phyloP scores from a whole-genome alignment of 1,284 basidiomycete species.

The Cryptococcus sp. region DNA sequence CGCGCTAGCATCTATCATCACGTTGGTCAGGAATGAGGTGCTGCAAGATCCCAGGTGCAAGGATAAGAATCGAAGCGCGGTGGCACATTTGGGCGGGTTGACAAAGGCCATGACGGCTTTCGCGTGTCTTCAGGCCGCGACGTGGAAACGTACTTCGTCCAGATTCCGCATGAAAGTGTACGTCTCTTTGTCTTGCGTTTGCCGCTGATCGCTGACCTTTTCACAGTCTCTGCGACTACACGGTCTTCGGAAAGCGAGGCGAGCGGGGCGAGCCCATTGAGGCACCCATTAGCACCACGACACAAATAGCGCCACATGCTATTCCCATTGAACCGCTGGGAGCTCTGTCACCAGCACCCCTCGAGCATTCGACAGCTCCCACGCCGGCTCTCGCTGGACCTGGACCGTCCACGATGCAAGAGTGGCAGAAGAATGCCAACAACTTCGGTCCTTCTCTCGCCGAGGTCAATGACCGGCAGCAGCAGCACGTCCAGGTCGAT shows the following conservation, averaged over 20 bases:
- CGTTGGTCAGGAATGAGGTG: slow-evolving; percentile 56
- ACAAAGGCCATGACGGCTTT: slow-evolving; percentile 60
- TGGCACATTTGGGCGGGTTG: slow-evolving; percentile 51
- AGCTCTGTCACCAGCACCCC: background rate
- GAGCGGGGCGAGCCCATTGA: slow-evolving; percentile 17
- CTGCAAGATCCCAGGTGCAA: slow-evolving; percentile 50
- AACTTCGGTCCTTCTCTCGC: background rate
- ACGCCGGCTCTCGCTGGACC: slow-evolving; percentile 9
- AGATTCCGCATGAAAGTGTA: slow-evolving; percentile 53
- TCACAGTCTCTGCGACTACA: slow-evolving; percentile 55
- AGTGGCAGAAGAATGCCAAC: background rate
- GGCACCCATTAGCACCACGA: slow-evolving; percentile 10
- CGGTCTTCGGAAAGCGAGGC: slow-evolving; percentile 51
- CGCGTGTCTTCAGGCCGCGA: slow-evolving; percentile 57
- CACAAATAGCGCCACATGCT: background rate
- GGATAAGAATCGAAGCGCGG: slow-evolving; percentile 32
- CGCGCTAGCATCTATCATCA: slow-evolving; percentile 57
- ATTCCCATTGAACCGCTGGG: slow-evolving; percentile 1
- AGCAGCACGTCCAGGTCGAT: slow-evolving; percentile 2
- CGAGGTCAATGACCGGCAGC: slow-evolving; percentile 13
- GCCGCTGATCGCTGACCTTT: slow-evolving; percentile 1
- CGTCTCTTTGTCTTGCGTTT: slow-evolving; percentile 14
- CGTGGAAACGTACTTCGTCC: slow-evolving; percentile 52
- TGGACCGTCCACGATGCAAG: slow-evolving; percentile 15
- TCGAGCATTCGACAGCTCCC: background rate